Base-by-base conservation (phyloP, 805 yeast genomes). In the Candida sithepensis region DNA sequence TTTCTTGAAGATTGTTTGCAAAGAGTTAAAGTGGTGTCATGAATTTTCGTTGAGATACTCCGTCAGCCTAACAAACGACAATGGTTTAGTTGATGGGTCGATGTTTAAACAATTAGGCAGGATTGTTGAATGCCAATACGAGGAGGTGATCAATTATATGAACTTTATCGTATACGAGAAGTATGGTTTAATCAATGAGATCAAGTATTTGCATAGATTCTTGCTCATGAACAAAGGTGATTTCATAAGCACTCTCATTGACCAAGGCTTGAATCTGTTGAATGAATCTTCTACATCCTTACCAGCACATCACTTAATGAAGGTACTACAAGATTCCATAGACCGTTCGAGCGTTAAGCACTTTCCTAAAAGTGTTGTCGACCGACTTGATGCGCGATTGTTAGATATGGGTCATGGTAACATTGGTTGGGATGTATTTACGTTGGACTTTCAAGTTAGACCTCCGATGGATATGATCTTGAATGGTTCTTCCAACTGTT, bases 361-460 rank as follows among this genome's bases (percentile, higher is more conserved):
- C 59, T 64, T 59, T 41, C 44, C 69, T 5, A 61, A 67, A 2
- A 68, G 64, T 16, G 72, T 78, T 9, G 61, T 78, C 12, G 68
- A 75, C 39, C 67, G 87, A 43, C 61, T 92, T 12, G 98, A 94
- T 70, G 96, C 97, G 0, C 72, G 97, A 40, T 73, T 91, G 20
- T 71, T 91, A 42, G 89, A 85, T 49, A 67, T 85, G 42, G 83
- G 83, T 3, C 88, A 84, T 55, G 85, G 88, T 0, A 82, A 51
- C 24, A 67, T 80, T 43, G 97, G 96, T 0, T 91, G 97, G 97
- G 96, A 91, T 60, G 89, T 87, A 2, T 91, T 92, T 63, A 88
- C 97, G 0, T 68, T 91, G 33, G 97, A 90, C 60, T 94, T 87
- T 63, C 70, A 77, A 45, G 62, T 78, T 4, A 65, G 60, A 18